phyloP scores from a whole-genome alignment of 139 green algal species.

The Diplosphaera chodatii region DNA sequence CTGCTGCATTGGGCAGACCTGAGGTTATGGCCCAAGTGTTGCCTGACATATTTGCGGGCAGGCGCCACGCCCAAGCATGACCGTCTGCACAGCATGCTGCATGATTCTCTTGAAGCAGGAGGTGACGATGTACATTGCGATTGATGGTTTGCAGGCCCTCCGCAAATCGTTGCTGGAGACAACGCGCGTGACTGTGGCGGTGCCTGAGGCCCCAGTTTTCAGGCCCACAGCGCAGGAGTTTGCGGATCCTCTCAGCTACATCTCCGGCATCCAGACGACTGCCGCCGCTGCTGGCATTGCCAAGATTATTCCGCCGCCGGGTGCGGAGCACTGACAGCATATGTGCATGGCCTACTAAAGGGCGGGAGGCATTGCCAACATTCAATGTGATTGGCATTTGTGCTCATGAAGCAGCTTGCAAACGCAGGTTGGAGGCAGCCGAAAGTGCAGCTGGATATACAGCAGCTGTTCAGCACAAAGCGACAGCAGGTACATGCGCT shows the following conservation, averaged over 20 bases:
- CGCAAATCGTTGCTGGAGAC: slow-evolving; percentile 8
- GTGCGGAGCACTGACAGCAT: background rate
- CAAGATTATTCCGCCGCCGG: slow-evolving; percentile 23
- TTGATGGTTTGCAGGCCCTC: background rate
- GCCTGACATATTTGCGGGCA: no score
- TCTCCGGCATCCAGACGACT: slow-evolving; percentile 14
- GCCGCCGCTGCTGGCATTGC: slow-evolving; percentile 9
- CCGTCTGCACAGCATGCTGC: no score
- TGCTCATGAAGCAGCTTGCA: background rate
- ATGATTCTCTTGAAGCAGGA: background rate
- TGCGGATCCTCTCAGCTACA: slow-evolving; percentile 14
- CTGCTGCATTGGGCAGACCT: no score
- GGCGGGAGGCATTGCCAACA: no score
- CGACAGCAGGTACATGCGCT: slow-evolving; percentile 18
- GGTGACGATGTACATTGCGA: background rate
- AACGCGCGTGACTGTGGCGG: slow-evolving; percentile 3
- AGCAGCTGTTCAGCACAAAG: slow-evolving; percentile 12
- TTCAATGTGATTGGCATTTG: no score
- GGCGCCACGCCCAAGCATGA: no score
- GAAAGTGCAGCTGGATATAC: background rate
- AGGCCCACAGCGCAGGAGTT: slow-evolving; percentile 26
- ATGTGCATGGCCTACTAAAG: background rate
- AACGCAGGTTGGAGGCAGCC: slow-evolving; percentile 11
- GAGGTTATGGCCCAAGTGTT: no score
- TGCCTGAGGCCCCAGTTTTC: slow-evolving; percentile 23